phyloP scores from a whole-genome alignment of 805 yeast species.

The Monosporozyma yasuniensis region DNA sequence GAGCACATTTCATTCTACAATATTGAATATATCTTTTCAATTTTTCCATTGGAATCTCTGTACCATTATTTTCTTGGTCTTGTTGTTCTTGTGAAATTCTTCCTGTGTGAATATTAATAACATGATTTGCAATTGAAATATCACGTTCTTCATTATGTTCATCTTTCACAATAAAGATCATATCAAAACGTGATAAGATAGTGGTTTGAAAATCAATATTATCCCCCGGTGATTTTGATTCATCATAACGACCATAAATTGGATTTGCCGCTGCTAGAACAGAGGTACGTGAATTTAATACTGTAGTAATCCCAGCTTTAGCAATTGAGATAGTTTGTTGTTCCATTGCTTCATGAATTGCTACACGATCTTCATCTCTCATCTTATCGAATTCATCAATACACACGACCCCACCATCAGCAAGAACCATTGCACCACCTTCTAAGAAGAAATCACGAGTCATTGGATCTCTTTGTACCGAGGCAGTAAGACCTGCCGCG shows the following conservation, averaged over 20 bases:
- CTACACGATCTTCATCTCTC: conserved; percentile 98
- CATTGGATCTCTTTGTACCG: conserved; percentile 83
- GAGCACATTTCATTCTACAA: conserved; percentile 86
- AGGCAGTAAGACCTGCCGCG: conserved; percentile 98
- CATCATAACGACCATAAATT: conserved; percentile 92
- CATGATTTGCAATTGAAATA: conserved; percentile 86
- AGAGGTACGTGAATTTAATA: conserved; percentile 89
- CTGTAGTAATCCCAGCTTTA: conserved; percentile 97
- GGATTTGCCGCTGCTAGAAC: conserved; percentile 99
- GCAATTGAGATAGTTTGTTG: conserved; percentile 98
- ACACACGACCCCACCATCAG: conserved; percentile 98
- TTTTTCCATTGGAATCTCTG: conserved; percentile 80
- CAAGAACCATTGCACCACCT: conserved; percentile 99
- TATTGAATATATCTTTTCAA: conserved; percentile 91
- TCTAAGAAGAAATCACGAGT: conserved; percentile 91
- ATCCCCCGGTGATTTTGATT: conserved; percentile 92
- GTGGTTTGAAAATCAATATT: conserved; percentile 97
- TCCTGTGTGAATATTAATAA: conserved; percentile 88
- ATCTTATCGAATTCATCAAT: conserved; percentile 98
- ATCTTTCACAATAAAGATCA: conserved; percentile 95
- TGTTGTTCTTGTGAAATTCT: conserved; percentile 37
- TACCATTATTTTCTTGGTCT: conserved; percentile 46
- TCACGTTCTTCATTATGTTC: conserved; percentile 84
- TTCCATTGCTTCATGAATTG: conserved; percentile 99
- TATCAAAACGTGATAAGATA: conserved; percentile 92